phyloP scores from a whole-genome alignment of 768 basidiomycete genomes.

The Inosperma sp. region DNA sequence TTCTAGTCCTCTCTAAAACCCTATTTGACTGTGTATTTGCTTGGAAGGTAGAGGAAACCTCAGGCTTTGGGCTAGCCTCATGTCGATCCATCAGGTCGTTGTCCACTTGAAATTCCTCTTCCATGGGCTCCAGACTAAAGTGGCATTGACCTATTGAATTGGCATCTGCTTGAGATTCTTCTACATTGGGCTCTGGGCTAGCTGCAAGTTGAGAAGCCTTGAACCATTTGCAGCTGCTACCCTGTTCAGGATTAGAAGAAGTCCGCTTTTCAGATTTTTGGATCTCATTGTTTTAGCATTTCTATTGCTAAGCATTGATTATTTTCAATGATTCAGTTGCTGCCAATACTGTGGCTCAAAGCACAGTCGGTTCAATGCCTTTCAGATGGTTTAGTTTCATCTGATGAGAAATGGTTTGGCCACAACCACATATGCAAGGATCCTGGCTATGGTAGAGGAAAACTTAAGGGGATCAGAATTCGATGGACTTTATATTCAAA shows the following conservation, averaged over 20 bases:
- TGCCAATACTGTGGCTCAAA: background rate
- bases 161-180: background rate
- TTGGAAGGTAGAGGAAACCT: background rate
- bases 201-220: background rate
- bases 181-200: background rate
- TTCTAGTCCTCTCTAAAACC: background rate
- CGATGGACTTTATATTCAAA: slow-evolving; percentile 1
- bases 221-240: background rate
- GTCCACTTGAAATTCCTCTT: no score
- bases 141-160: no score
- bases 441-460: background rate
- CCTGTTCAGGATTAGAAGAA: background rate
- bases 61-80: background rate
- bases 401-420: background rate
- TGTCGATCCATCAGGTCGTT: no score
- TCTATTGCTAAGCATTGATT: background rate
- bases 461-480: background rate
- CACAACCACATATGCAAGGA: background rate
- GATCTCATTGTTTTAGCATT: background rate
- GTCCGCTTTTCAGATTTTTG: background rate
- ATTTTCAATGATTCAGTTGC: background rate
- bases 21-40: background rate
- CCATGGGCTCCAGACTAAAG: no score
- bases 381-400: background rate
- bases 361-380: background rate